Conservation (phyloP, 2,329 filamentous ascomycete species). For the Fusarium sp. region DNA sequence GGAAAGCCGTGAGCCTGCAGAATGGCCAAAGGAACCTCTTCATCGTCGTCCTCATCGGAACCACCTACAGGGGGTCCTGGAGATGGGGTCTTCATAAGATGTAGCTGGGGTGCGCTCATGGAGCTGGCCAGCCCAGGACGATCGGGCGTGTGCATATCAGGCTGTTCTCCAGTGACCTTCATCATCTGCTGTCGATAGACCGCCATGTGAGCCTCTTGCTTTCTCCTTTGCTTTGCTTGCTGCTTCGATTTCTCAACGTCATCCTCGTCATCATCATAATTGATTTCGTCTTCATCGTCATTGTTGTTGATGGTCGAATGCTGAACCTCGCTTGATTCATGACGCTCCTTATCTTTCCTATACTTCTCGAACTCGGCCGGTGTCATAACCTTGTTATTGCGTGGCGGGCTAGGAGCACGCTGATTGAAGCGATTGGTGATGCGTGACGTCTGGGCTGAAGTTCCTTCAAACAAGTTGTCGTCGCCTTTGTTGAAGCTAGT, state of each 20-base stretch:
- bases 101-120: conserved; percentile 75
- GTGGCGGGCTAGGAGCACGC: conserved; percentile 59
- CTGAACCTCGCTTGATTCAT: conserved; percentile 60
- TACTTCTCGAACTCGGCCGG: conserved; percentile 89
- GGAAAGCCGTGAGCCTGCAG: conserved; percentile 92
- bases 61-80: conserved; percentile 61
- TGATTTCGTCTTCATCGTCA: conserved; percentile 75
- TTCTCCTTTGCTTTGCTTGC: conserved; percentile 82
- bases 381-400: conserved; percentile 89
- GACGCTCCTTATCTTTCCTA: conserved; percentile 79
- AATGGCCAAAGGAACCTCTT: conserved; percentile 89
- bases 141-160: conserved; percentile 55
- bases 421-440: conserved; percentile 55
- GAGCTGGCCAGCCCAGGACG: conserved; percentile 72
- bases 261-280: conserved; percentile 83
- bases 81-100: conserved; percentile 55
- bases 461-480: conserved; percentile 71
- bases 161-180: conserved; percentile 86
- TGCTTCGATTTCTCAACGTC: conserved; percentile 82
- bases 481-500: conserved; percentile 62
- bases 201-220: conserved; percentile 91
- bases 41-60: conserved; percentile 88
- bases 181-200: conserved; percentile 97
- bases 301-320: conserved; percentile 67
- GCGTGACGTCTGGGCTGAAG: conserved; percentile 57